Conservation (phyloP, 495 filamentous ascomycete species). For the Xylaria flabelliformis region DNA sequence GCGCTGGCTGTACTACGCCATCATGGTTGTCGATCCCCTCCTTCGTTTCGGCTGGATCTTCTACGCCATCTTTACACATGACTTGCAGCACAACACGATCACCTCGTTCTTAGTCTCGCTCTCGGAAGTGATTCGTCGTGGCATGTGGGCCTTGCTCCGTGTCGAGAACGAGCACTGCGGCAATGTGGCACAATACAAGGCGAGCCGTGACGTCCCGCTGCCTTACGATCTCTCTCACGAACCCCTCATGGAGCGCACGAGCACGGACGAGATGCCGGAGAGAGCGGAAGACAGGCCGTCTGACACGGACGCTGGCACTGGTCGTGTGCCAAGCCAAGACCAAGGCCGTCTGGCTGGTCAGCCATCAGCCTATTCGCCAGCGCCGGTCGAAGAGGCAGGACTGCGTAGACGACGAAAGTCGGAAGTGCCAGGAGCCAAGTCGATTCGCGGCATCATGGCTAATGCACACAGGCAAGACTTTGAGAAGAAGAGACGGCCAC, state of each 20-base stretch:
- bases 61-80: slow-evolving; percentile 80
- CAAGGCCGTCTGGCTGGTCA: slow-evolving; percentile 23
- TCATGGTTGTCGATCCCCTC: slow-evolving; percentile 86
- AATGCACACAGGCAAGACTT: slow-evolving; percentile 88
- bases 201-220: slow-evolving; percentile 78
- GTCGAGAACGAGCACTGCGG: slow-evolving; percentile 97
- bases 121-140: slow-evolving; percentile 79
- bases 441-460: slow-evolving; percentile 63
- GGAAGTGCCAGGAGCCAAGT: slow-evolving; percentile 54
- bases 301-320: slow-evolving; percentile 16
- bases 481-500: slow-evolving; percentile 68
- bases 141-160: slow-evolving; percentile 89
- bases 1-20: slow-evolving; percentile 80
- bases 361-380: slow-evolving; percentile 28
- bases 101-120: slow-evolving; percentile 77
- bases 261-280: slow-evolving; percentile 32
- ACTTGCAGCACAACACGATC: slow-evolving; percentile 80
- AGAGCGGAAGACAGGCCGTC: background rate
- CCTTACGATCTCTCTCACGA: slow-evolving; percentile 68
- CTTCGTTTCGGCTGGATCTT: slow-evolving; percentile 95
- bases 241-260: slow-evolving; percentile 40
- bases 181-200: slow-evolving; percentile 85
- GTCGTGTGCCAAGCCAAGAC: slow-evolving; percentile 25
- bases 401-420: slow-evolving; percentile 46
- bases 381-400: slow-evolving; percentile 44